These are phyloP conservation scores for Ascochyta lentis DNA, from an alignment of 2,329 filamentous ascomycete genomes.

Conservation along the genomic window DNA sequence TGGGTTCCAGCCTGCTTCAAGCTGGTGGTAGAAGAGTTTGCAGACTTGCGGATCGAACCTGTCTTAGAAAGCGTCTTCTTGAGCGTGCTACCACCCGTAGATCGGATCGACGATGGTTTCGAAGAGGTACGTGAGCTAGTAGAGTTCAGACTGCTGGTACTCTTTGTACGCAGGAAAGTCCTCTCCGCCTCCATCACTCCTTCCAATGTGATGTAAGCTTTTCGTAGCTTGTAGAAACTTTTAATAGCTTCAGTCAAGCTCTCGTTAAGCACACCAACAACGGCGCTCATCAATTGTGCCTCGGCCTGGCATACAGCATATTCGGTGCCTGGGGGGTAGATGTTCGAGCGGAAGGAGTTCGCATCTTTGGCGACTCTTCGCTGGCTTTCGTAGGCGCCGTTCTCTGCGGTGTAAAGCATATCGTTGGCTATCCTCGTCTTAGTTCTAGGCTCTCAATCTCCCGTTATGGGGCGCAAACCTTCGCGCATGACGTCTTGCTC, in stretches of 20 bases:
- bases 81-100: slow-evolving; percentile 16
- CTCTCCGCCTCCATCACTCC: slow-evolving; percentile 77
- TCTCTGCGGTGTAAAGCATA: slow-evolving; percentile 77
- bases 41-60: slow-evolving; percentile 20
- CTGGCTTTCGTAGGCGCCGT: slow-evolving; percentile 75
- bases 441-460: slow-evolving; percentile 2
- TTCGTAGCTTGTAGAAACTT: slow-evolving; percentile 90
- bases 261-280: slow-evolving; percentile 89
- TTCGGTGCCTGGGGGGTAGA: slow-evolving; percentile 86
- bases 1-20: slow-evolving; percentile 18
- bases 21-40: slow-evolving; percentile 26
- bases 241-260: slow-evolving; percentile 89
- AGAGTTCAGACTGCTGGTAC: slow-evolving; percentile 41
- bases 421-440: slow-evolving; percentile 64
- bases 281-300: slow-evolving; percentile 85
- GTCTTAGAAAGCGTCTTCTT: slow-evolving; percentile 20
- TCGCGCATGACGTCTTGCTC: slow-evolving; percentile 91
- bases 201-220: slow-evolving; percentile 84
- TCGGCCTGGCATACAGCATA: slow-evolving; percentile 85
- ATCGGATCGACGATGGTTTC: slow-evolving; percentile 33
- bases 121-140: slow-evolving; percentile 27
- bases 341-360: slow-evolving; percentile 61
- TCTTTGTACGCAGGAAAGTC: slow-evolving; percentile 57
- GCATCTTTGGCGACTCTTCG: slow-evolving; percentile 73
- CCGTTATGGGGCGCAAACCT: slow-evolving; percentile 48